Evolutionary conservation across 2,329 filamentous ascomycete species (phyloP).

Genomic region (Keithomyces neogunnii): DNA sequence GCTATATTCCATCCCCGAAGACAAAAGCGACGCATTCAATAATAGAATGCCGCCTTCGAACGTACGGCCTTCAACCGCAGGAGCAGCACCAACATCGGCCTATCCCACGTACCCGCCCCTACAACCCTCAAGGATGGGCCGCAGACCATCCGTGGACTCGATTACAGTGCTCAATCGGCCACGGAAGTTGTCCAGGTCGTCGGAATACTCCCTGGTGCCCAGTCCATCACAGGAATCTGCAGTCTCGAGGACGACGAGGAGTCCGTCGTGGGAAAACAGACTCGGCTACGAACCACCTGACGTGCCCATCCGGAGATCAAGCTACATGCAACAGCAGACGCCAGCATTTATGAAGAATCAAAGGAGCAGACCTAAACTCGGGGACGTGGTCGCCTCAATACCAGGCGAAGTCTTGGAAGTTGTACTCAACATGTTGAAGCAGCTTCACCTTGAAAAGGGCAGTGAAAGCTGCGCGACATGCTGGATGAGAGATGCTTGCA

Average conservation of each 20-base stretch:
- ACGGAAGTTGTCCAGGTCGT: constrained; percentile 22
- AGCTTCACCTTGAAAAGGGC: constrained; percentile 37
- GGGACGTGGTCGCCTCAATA: constrained; percentile 46
- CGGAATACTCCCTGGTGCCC: not conserved
- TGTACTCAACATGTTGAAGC: constrained; percentile 45
- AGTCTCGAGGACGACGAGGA: constrained; percentile 16
- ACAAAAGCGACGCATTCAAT: constrained; percentile 8
- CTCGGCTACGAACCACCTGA: constrained; percentile 34
- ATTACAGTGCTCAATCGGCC: constrained; percentile 25
- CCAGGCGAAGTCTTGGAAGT: constrained; percentile 51
- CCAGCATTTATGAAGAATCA: constrained; percentile 1
- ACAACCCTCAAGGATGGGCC: constrained; percentile 17
- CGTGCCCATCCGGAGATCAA: constrained; percentile 11
- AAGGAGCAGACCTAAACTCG: constrained; percentile 21
- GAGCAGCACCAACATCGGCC: constrained; percentile 13
- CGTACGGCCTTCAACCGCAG: constrained; percentile 8
- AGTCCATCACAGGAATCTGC: constrained; percentile 15
- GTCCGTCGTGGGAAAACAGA: constrained; percentile 25
- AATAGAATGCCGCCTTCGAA: constrained; percentile 7
- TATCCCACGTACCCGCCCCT: constrained; percentile 24
- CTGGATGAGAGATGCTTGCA: constrained; percentile 54
- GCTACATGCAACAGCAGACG: constrained; percentile 6
- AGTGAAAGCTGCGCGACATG: constrained; percentile 53
- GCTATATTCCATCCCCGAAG: constrained; percentile 6
- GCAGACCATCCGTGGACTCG: constrained; percentile 14